Percentiles rank a stretch among this genome's conserved stretches.
Conservation (phyloP, 805 yeast species). For the Hanseniaspora thailandica region DNA sequence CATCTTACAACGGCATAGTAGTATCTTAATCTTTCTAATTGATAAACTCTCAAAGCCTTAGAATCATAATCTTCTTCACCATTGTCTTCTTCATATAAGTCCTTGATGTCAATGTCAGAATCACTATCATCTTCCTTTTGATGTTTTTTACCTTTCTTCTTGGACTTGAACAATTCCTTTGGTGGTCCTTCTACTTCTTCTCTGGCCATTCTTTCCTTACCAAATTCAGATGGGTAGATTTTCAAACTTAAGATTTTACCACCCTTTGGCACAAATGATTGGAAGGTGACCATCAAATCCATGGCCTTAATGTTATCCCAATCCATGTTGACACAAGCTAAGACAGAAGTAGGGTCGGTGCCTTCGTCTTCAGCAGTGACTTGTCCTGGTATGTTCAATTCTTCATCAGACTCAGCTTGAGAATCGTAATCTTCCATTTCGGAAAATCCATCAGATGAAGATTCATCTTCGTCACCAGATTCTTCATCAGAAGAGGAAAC, state of each 20-base stretch:
- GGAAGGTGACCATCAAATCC: slow-evolving; percentile 80
- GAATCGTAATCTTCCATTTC: slow-evolving; percentile 33
- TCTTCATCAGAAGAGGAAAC: slow-evolving; percentile 35
- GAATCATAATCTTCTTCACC: slow-evolving; percentile 78
- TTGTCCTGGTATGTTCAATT: slow-evolving; percentile 17
- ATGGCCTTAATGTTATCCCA: slow-evolving; percentile 91
- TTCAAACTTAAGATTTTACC: slow-evolving; percentile 59
- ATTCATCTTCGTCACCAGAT: slow-evolving; percentile 32
- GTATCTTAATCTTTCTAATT: slow-evolving; percentile 82
- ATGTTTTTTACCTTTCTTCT: slow-evolving; percentile 29
- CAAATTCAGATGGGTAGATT: slow-evolving; percentile 82
- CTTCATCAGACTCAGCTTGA: slow-evolving; percentile 47
- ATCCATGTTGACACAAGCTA: slow-evolving; percentile 92
- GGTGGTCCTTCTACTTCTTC: slow-evolving; percentile 94
- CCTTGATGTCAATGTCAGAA: slow-evolving; percentile 52
- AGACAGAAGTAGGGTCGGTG: slow-evolving; percentile 69
- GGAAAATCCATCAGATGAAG: slow-evolving; percentile 31
- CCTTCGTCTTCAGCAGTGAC: slow-evolving; percentile 48
- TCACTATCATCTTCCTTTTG: slow-evolving; percentile 36
- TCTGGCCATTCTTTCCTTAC: slow-evolving; percentile 78
- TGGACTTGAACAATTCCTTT: slow-evolving; percentile 56
- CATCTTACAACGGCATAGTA: slow-evolving; percentile 85
- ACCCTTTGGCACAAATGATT: slow-evolving; percentile 67
- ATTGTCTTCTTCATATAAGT: slow-evolving; percentile 65
- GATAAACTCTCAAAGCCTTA: slow-evolving; percentile 74